A percentile compares a stretch with the other conserved stretches of the same genome.
These are phyloP conservation scores for Globisporangium heterothallicum DNA, from an alignment of 352 stramenopile species.

Conservation along the genomic window DNA sequence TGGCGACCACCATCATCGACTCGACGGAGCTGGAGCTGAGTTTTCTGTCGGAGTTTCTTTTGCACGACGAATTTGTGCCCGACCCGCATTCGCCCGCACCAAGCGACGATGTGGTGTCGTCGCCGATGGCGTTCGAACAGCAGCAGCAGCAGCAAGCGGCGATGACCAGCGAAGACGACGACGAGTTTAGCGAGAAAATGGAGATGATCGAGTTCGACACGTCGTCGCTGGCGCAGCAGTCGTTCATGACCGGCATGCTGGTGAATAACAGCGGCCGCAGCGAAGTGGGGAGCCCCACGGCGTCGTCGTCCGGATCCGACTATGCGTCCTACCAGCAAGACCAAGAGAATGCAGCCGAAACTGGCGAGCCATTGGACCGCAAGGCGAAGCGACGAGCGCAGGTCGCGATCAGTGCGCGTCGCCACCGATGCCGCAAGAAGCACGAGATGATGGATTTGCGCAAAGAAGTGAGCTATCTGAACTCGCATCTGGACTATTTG, in stretches of 20 bases:
- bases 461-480: constrained; percentile 29
- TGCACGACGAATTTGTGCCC: constrained; percentile 27
- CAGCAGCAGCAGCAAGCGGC: neutral
- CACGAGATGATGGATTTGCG: constrained; percentile 35
- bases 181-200: constrained; percentile 7
- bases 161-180: neutral
- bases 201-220: constrained; percentile 3
- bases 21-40: constrained; percentile 26
- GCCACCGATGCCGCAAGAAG: constrained; percentile 42
- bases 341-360: neutral
- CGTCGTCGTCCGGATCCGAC: constrained; percentile 10
- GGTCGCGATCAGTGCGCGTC: constrained; percentile 30
- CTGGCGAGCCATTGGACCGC: constrained; percentile 9
- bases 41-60: constrained; percentile 48
- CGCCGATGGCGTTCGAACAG: neutral
- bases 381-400: constrained; percentile 26
- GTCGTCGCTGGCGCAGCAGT: neutral
- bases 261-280: neutral
- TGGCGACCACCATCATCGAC: neutral
- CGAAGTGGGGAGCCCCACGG: neutral
- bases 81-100: constrained; percentile 12
- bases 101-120: constrained; percentile 2
- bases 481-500: constrained; percentile 23
- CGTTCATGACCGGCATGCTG: neutral
- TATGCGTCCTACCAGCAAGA: constrained; percentile 8